Percentiles rank a stretch among this genome's conserved stretches.
These are phyloP conservation scores for Triticum turgidum DNA, from an alignment of 176 grass and related monocot species.

Conservation along the genomic window DNA sequence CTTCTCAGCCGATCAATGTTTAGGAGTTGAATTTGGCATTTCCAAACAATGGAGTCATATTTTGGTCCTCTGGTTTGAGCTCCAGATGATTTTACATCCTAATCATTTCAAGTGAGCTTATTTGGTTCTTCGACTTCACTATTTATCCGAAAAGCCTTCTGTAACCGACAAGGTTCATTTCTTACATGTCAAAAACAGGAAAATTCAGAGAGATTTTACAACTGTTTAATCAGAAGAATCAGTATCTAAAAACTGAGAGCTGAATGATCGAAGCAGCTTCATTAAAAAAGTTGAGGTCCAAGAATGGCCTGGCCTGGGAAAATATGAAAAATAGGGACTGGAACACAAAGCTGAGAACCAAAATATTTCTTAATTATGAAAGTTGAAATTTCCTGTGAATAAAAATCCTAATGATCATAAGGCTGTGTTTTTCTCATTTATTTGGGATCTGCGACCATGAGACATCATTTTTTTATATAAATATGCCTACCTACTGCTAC, in stretches of 20 bases:
- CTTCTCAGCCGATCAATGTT: constrained; percentile 8
- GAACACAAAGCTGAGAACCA: neutral
- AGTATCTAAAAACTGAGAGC: constrained; percentile 3
- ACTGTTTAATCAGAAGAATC: neutral
- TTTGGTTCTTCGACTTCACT: neutral
- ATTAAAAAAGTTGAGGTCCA: neutral
- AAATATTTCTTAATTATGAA: neutral
- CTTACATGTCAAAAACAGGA: neutral
- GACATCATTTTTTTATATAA: neutral
- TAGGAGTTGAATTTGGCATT: neutral
- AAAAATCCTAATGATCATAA: neutral
- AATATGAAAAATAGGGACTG: neutral
- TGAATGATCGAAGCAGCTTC: neutral
- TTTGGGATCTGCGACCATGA: neutral
- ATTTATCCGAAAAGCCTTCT: neutral
- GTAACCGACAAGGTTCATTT: neutral
- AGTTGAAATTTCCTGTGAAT: neutral
- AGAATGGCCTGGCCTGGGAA: neutral
- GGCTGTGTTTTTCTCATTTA: neutral
- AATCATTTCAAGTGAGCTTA: neutral
- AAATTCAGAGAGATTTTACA: neutral
- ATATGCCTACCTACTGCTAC: neutral
- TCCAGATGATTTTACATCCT: neutral
- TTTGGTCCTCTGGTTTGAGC: neutral
- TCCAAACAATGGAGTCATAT: neutral